Percentiles rank a stretch among this genome's conserved stretches.
These are phyloP conservation scores for Microdochium trichocladiopsis DNA, from an alignment of 2,329 filamentous ascomycete genomes.

Conservation along the genomic window DNA sequence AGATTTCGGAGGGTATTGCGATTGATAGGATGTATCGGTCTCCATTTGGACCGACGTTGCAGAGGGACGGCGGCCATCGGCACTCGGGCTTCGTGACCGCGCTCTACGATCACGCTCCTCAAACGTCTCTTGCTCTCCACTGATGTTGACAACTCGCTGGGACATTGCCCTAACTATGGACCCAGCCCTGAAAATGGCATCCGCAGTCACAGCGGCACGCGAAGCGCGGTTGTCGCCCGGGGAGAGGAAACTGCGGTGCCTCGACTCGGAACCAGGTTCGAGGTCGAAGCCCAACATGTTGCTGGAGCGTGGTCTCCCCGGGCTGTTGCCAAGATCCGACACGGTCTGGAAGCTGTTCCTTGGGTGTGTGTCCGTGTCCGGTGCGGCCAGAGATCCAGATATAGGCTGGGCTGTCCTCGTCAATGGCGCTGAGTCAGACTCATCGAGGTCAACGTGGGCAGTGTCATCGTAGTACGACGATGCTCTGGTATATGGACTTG, in stretches of 20 bases:
- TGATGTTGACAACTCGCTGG: conserved; percentile 94
- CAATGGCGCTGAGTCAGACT: conserved; percentile 53
- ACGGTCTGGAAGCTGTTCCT: conserved; percentile 53
- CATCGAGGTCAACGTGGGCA: conserved; percentile 32
- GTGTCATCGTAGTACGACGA: conserved; percentile 35
- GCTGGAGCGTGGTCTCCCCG: conserved; percentile 31
- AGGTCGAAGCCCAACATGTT: conserved; percentile 49
- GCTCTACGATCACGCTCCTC: conserved; percentile 62
- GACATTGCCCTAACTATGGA: conserved; percentile 84
- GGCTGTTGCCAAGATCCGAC: conserved; percentile 47
- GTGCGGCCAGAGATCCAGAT: conserved; percentile 37
- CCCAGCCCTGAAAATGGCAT: conserved; percentile 61
- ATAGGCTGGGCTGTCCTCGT: conserved; percentile 50
- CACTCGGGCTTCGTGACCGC: conserved; percentile 50
- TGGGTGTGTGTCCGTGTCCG: conserved; percentile 29
- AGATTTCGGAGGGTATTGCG: conserved; percentile 34
- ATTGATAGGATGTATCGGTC: conserved; percentile 43
- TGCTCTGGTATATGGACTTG: conserved; percentile 21
- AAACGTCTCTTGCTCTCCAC: conserved; percentile 79
- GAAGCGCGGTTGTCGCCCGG: conserved; percentile 48
- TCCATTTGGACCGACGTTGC: conserved; percentile 30
- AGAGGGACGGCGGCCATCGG: conserved; percentile 42
- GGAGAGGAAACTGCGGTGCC: conserved; percentile 47
- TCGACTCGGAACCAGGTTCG: conserved; percentile 49
- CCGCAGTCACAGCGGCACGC: conserved; percentile 54